Evolutionary conservation across 2,329 filamentous ascomycete species (phyloP), one percentile per base, ranked within the genome.

Genomic region (Phyllosticta citribraziliensis): DNA sequence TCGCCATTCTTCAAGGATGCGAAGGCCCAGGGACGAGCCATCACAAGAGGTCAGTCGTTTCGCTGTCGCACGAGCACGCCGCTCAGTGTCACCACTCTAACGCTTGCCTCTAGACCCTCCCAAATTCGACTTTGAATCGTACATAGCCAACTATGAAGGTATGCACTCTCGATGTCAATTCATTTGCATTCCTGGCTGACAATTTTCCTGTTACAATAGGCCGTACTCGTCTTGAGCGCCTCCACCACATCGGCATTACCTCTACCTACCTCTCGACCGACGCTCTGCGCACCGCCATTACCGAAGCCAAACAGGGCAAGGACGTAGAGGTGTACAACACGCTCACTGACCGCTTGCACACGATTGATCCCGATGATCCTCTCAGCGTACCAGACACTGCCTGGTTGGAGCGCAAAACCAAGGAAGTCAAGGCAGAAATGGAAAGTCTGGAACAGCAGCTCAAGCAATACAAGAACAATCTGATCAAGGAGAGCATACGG

Each of bases 401-500:
- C n/a, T 97, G 93, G 93, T 81, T 88, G n/a, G 82, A 87, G 8
- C 79, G 77, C 62, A 87, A 82, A 47, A 83, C 86, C 22, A 84
- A 83, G 64, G 77, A 82, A 57, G 89, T 92, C 67, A 83, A 84
- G 66, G 76, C 78, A 1, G 88, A 96, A 73, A 87, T 87, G 0
- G 80, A 84, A 60, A 84, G 88, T n/a, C 79, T 97, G 60, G 91
- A 97, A 70, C 78, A 82, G 17, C 91, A 97, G 73, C 79, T 99
- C 20, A 92, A 91, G 73, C 88, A 87, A 1, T 97, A 97, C 75
- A 96, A 94, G 76, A 96, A 97, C 71, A 99, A 97, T 69, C 77
- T 97, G 52, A 91, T 99, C 68, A 96, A 97, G 72, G 94, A 99
- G 76, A 97, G 91, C 76, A 96, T 97, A 69, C 78, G 92, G 67